phyloP scores from a whole-genome alignment of 495 filamentous ascomycete species.

The Mytilinidion resinicola region DNA sequence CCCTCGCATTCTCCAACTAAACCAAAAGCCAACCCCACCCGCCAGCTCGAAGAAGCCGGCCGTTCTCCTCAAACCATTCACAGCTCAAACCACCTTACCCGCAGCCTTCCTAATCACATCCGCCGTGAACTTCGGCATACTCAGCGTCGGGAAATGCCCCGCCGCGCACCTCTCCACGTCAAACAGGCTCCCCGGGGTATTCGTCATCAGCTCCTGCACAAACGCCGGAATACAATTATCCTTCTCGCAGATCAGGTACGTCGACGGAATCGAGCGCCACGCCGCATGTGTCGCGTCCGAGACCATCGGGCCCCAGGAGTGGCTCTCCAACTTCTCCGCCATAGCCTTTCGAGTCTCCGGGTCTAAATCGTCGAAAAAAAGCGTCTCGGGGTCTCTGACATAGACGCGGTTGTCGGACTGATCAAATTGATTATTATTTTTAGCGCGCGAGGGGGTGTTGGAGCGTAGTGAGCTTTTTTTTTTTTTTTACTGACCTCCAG shows the following conservation, averaged over 20 bases:
- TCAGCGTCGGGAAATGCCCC: slow-evolving; percentile 23
- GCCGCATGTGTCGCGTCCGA: slow-evolving; percentile 3
- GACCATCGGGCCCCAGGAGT: slow-evolving; percentile 5
- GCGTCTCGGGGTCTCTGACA: too few species aligned
- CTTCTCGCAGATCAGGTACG: slow-evolving; percentile 19
- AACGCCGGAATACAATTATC: slow-evolving; percentile 16
- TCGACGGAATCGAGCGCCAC: slow-evolving; percentile 15
- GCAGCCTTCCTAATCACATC: background rate
- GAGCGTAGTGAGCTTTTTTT: too few species aligned
- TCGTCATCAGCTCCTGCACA: slow-evolving; percentile 15
- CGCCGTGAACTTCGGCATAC: slow-evolving; percentile 10
- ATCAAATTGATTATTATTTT: too few species aligned
- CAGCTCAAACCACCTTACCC: background rate
- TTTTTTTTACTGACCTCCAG: slow-evolving; percentile 17
- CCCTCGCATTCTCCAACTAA: too few species aligned
- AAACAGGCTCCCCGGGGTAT: slow-evolving; percentile 3
- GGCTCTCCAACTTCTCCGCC: background rate
- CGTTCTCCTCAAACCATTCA: too few species aligned
- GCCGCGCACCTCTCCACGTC: slow-evolving; percentile 15
- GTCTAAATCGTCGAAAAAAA: slow-evolving; percentile 4
- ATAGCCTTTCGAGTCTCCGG: background rate
- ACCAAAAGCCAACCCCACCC: too few species aligned
- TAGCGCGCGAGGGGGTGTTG: background rate
- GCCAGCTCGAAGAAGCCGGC: too few species aligned
- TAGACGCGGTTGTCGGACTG: too few species aligned